Base-by-base conservation (phyloP, 495 filamentous ascomycete species). In the Apodospora peruviana region DNA sequence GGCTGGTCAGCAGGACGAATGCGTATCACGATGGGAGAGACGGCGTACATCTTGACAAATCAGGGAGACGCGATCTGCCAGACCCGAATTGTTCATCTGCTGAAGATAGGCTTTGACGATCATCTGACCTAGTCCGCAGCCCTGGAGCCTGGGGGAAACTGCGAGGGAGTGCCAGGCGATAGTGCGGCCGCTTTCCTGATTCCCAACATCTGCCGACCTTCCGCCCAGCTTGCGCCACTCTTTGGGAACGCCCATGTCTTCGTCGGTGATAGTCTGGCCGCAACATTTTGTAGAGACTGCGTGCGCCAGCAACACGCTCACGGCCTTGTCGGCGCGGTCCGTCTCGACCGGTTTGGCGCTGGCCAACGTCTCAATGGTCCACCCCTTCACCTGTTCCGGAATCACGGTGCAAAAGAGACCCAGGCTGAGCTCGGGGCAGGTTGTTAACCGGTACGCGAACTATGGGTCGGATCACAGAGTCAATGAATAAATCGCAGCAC, bases 161-260 rank as follows among this genome's bases (percentile, higher is more conserved):
- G 86, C 87, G 1, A 96, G 71, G 0, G 87, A 91, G 61, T 96
- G 91, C 29, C 96, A 62, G 17, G 79, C 86, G 45, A 97, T 70
- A 2, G 89, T 93, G 29, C 79, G 57, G 25, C 90, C 90, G 2
- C 62, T 60, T 48, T 90, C 85, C 43, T 86, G 77, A 61, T 95
- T 87, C 11, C 77, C 76, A 17, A 74, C 49, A 9, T 57, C 40
- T 2, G 67, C 51, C 0, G 58, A 53, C 41, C 54, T 56, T 35
- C 58, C 58, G 49, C 53, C 53, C 3, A 39, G 50, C 5, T 64
- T 64, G 43, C 73, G 69, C 83, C 84, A 90, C 56, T 87, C 75
- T 39, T 63, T 60, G 1, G 88, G 87, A 35, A 83, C 70, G 22
- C 74, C 77, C 90, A 96, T 96, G 47, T 85, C 80, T 1, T 66